phyloP scores from a whole-genome alignment of 2,329 filamentous ascomycete species.

The Hymenoscyphus scutula region DNA sequence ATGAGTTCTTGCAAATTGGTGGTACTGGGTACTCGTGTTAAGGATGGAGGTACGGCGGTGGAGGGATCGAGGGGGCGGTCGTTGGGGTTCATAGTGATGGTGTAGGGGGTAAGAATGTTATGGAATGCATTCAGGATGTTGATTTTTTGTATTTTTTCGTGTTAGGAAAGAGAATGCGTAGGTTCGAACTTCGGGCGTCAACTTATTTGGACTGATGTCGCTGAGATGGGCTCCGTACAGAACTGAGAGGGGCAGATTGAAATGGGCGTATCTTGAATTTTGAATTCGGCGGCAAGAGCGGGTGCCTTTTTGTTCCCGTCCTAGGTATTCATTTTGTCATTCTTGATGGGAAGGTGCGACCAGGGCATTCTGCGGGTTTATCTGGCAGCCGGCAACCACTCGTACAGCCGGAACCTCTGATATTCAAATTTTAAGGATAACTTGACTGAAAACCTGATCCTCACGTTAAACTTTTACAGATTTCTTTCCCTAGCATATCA shows the following conservation, averaged over 20 bases:
- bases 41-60: not conserved
- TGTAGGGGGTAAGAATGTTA: not conserved
- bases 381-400: too few species aligned
- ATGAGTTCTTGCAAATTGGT: conserved; percentile 1
- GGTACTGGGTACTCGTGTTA: conserved; percentile 3
- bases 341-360: too few species aligned
- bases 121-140: not conserved
- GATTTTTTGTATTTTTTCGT: not conserved
- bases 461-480: not conserved
- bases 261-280: not conserved
- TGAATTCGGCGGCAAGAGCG: not conserved
- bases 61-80: not conserved
- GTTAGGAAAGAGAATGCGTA: conserved; percentile 1
- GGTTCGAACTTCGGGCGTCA: not conserved
- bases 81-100: conserved; percentile 10
- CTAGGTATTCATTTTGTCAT: too few species aligned
- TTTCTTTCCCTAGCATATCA: not conserved
- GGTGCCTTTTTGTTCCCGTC: too few species aligned
- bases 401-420: too few species aligned
- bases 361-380: too few species aligned
- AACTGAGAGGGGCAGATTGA: not conserved
- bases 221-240: not conserved
- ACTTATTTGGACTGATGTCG: not conserved
- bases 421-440: too few species aligned
- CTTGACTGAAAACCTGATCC: not conserved